Evolutionary conservation across 768 basidiomycete genomes (phyloP), one percentile per base, ranked within the genome.

Genomic region (Tylopilus sp.): DNA sequence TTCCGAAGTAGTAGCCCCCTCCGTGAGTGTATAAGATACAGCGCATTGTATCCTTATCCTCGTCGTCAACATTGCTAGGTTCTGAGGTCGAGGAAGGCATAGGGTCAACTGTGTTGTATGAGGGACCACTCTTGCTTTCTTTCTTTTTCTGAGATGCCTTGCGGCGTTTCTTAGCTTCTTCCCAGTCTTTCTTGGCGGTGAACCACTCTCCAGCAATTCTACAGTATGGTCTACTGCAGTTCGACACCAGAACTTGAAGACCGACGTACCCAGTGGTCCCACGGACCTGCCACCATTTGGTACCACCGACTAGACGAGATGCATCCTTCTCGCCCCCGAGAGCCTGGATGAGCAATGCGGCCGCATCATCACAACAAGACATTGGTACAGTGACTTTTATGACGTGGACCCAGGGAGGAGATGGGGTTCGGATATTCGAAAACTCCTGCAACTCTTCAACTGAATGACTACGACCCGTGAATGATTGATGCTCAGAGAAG

Each of bases 221-320:
- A 50, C 55, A 22, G 22, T 13, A 17, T 45, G 24, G 42, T 48
- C 36, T 50, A 51, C 58, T 60, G 66, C 45, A 50, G n/a, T 25
- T 33, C 45, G 53, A 52, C 52, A 52, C 28, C n/a, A n/a, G n/a
- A n/a, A n/a, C n/a, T 14, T 31, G 24, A 40, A 56, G 53, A 8
- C 50, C 51, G 34, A 73, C 72, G 66, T 73, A 83, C 93, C 93
- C 94, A 48, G 81, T 72, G 42, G 92, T 66, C 19, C 88, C 86
- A 37, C 95, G 85, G 30, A 95, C 92, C 71, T 97, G 95, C 96
- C 96, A 98, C 94, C 96, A 98, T 66, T 95, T 94, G 6, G 84
- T 82, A 2, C 96, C 96, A 12, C 96, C 96, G 4, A 93, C 85
- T 28, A 92, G 66, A 36, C 78, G 78, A 57, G 82, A 80, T 44